Conservation (phyloP, 2,329 filamentous ascomycete genomes). For the Botrytis paeoniae region DNA sequence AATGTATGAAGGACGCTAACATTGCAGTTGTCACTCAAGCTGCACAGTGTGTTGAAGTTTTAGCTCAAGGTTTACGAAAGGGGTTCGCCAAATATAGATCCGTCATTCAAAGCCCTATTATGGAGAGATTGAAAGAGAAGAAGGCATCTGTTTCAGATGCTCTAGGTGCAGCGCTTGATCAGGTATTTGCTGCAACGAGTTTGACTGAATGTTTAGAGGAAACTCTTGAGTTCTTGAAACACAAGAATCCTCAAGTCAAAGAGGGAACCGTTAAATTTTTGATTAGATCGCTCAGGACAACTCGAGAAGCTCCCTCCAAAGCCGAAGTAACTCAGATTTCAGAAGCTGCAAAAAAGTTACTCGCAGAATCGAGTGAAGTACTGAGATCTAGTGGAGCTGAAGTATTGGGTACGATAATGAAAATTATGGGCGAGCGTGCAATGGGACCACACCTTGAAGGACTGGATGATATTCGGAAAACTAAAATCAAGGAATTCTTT, state of each 20-base stretch:
- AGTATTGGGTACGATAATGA: constrained; percentile 92
- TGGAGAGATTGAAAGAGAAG: constrained; percentile 97
- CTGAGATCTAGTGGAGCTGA: constrained; percentile 88
- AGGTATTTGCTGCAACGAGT: constrained; percentile 61
- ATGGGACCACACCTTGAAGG: constrained; percentile 93
- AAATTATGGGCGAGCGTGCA: constrained; percentile 92
- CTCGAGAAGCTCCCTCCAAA: constrained; percentile 78
- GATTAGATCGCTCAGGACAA: constrained; percentile 80
- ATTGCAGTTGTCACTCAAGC: constrained; percentile 91
- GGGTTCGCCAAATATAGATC: constrained; percentile 77
- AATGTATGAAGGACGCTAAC: constrained; percentile 99
- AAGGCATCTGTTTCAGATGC: constrained; percentile 87
- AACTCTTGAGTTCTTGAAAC: constrained; percentile 75
- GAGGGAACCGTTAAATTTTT: constrained; percentile 92
- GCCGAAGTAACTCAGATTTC: constrained; percentile 80
- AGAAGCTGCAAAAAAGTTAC: constrained; percentile 83
- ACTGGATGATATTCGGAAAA: constrained; percentile 92
- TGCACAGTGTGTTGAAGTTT: constrained; percentile 84
- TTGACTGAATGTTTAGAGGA: constrained; percentile 90
- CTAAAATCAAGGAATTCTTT: constrained; percentile 90
- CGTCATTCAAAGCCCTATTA: constrained; percentile 79
- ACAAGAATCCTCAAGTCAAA: constrained; percentile 98
- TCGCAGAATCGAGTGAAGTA: constrained; percentile 83
- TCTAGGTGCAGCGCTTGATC: constrained; percentile 78
- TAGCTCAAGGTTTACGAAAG: constrained; percentile 81